phyloP scores from a whole-genome alignment of 768 basidiomycete species.

The Lactifluus volemus region DNA sequence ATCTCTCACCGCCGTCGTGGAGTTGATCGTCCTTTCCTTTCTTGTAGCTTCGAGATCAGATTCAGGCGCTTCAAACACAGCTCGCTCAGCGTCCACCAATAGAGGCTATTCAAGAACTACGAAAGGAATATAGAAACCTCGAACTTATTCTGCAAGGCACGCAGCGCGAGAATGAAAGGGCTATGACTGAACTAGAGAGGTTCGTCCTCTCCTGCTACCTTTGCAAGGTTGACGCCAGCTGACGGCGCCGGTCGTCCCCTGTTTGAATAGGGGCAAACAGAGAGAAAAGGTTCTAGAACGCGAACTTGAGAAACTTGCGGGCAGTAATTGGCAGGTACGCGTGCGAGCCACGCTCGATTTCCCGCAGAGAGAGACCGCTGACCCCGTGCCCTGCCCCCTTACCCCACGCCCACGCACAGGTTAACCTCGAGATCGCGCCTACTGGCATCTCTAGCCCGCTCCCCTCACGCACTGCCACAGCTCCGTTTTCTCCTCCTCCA shows the following conservation, averaged over 20 bases:
- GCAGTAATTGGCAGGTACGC: conserved; percentile 76
- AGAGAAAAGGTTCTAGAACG: conserved; percentile 72
- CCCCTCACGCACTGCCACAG: conserved; percentile 23
- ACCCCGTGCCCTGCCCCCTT: conserved; percentile 14
- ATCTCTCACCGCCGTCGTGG: neutral
- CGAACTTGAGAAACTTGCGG: conserved; percentile 59
- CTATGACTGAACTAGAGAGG: conserved; percentile 76
- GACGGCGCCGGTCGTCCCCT: neutral
- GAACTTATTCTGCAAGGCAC: conserved; percentile 73
- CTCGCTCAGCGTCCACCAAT: conserved; percentile 60
- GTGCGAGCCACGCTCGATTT: neutral
- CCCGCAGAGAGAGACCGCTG: neutral
- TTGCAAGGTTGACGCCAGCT: neutral
- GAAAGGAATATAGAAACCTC: conserved; percentile 66
- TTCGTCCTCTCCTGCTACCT: conserved; percentile 24
- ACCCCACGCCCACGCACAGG: conserved; percentile 24
- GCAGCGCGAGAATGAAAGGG: conserved; percentile 77
- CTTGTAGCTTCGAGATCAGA: conserved; percentile 49
- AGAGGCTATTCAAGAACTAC: conserved; percentile 54
- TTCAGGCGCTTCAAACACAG: conserved; percentile 55
- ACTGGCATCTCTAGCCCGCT: conserved; percentile 24
- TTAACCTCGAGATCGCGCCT: conserved; percentile 32
- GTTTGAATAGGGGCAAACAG: conserved; percentile 38
- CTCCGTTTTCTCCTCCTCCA: conserved; percentile 26
- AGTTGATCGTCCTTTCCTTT: neutral